Evolutionary conservation across 805 yeast species (phyloP).

Genomic region (Monosporozyma unispora): DNA sequence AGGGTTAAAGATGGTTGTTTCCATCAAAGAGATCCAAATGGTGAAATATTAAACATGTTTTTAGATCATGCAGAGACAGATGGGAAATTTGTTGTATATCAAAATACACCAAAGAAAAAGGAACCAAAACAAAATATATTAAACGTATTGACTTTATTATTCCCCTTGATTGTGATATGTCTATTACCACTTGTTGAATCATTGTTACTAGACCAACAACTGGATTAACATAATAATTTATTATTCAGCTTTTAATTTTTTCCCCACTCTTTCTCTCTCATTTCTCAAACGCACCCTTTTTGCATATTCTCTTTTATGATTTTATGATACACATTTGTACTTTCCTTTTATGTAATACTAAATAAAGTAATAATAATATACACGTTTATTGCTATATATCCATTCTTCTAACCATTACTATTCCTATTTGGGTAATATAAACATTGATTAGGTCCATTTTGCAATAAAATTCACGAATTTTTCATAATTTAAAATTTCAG

Average conservation of each 20-base stretch:
- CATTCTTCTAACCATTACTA: not conserved
- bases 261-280: too few species aligned
- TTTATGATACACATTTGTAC: not conserved
- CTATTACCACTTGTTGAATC: conserved; percentile 1
- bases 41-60: conserved; percentile 5
- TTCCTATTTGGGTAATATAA: conserved; percentile 1
- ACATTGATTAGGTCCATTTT: not conserved
- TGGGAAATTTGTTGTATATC: conserved; percentile 1
- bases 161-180: conserved; percentile 2
- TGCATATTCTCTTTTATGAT: not conserved
- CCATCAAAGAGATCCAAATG: conserved; percentile 23
- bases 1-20: not conserved
- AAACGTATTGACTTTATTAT: not conserved
- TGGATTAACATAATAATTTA: not conserved
- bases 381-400: not conserved
- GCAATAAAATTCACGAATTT: too few species aligned
- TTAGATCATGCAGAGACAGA: not conserved
- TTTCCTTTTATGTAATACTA: not conserved
- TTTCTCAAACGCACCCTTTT: not conserved
- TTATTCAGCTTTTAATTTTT: too few species aligned
- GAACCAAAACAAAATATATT: not conserved
- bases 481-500: not conserved
- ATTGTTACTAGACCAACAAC: conserved; percentile 1
- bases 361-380: not conserved
- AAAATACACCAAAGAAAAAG: not conserved